Evolutionary conservation across 1,139 yeast species (phyloP), one percentile per base, ranked within the genome.

Genomic region (Blastobotrys apis): DNA sequence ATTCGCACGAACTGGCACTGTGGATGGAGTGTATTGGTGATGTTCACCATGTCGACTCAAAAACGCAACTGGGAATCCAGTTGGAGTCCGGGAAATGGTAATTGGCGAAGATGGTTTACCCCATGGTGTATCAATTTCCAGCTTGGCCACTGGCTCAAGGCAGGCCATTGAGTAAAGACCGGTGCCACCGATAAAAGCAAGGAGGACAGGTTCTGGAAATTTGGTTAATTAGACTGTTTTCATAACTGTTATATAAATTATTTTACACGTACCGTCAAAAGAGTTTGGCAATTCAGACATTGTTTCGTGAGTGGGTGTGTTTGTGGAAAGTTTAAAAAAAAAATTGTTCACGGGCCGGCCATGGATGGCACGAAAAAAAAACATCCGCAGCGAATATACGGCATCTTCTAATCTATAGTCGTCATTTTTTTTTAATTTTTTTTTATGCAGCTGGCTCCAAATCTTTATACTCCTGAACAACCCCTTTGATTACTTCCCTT

Each of bases 141-240:
- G 69, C 55, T 84, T 73, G 21, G 97, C 97, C 43, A 88, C 94
- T 2, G 96, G 94, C 39, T 81, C 76, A 51, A 90, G 72, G 47
- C 86, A 80, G 36, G 84, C 87, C 49, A 92, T 74, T 47, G 86
- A 84, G 71, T 92, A 92, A 37, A 92, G 75, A n/a, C 99, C 99
- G 2, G 98, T 92, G 36, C 98, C 98, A 32, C 98, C 98, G 63
- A 92, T 92, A 53, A 92, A 79, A 37, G 95, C 97, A 39, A 92
- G 73, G 35, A 78, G 74, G 21, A 92, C 86, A 31, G 81, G 77
- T 52, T 80, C 84, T 54, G 25, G 37, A 39, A 16, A 31, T 19
- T 6, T 12, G 30, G 23, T 37, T 17, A 32, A 23, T 22, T n/a
- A 33, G 21, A 20, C 13, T 6, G 27, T 13, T 10, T 9, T 21